A percentile compares a stretch with the other conserved stretches of the same genome.
Evolutionary conservation across 129 eudicot species (phyloP).

Genomic region (Flaveria linearis): DNA sequence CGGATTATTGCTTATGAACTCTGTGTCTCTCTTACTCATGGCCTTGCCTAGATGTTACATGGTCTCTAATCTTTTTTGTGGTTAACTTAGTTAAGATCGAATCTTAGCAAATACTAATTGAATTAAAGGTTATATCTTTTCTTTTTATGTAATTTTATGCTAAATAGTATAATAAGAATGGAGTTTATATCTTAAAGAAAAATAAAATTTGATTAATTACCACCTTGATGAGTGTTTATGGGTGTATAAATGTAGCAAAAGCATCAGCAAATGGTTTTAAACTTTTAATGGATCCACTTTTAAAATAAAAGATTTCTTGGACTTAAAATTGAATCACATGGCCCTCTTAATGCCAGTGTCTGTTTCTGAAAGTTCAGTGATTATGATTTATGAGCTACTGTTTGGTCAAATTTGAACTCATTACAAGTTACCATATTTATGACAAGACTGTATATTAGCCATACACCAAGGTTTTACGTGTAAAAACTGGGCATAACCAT

Average conservation of each 20-base stretch:
- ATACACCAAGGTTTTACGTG: too few relatives aligned
- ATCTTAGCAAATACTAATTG: background rate
- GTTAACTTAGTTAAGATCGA: background rate
- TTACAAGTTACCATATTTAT: constrained; percentile 2
- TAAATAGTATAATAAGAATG: background rate
- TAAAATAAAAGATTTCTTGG: background rate
- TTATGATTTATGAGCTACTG: constrained; percentile 11
- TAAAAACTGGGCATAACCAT: too few relatives aligned
- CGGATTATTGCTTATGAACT: too few relatives aligned
- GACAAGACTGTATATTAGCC: too few relatives aligned
- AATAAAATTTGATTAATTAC: background rate
- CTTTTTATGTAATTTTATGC: background rate
- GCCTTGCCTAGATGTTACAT: background rate
- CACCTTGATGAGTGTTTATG: background rate
- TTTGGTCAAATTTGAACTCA: constrained; percentile 21
- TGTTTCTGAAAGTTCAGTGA: constrained; percentile 19
- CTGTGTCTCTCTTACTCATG: too few relatives aligned
- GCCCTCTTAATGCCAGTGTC: constrained; percentile 6
- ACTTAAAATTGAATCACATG: background rate
- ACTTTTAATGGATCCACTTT: background rate
- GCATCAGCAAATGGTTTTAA: background rate
- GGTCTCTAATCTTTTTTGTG: background rate
- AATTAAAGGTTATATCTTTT: background rate
- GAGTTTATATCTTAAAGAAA: background rate
- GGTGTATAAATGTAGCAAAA: constrained; percentile 1